These are phyloP conservation scores for Ceratobasidium sp. DNA, from an alignment of 1,284 basidiomycete species.

Conservation along the genomic window DNA sequence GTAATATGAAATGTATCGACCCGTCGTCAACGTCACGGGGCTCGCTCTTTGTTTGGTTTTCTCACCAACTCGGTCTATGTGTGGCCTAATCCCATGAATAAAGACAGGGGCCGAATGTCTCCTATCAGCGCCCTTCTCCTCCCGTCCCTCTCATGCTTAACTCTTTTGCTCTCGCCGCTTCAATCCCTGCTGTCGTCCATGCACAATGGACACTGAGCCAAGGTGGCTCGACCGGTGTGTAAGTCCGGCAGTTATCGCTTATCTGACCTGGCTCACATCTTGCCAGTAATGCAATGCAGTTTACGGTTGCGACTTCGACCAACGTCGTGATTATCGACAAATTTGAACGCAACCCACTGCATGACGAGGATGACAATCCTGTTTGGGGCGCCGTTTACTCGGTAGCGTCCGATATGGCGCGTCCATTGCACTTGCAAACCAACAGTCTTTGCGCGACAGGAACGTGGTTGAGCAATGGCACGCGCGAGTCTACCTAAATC, in stretches of 20 bases:
- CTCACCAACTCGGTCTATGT: no score
- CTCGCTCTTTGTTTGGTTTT: no score
- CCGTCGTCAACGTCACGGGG: no score
- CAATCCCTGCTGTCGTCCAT: neutral
- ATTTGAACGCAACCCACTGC: slow-evolving; percentile 82
- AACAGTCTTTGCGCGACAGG: slow-evolving; percentile 90
- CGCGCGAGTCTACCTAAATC: slow-evolving; percentile 44
- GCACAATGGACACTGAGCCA: slow-evolving; percentile 11
- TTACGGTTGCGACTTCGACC: slow-evolving; percentile 70
- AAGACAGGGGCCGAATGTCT: no score
- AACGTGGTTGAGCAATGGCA: slow-evolving; percentile 75
- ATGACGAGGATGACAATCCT: slow-evolving; percentile 52
- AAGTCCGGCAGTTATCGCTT: neutral
- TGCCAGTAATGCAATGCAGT: slow-evolving; percentile 70
- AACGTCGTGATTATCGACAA: slow-evolving; percentile 81
- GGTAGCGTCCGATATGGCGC: slow-evolving; percentile 65
- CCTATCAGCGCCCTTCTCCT: no score
- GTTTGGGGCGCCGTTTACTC: slow-evolving; percentile 81
- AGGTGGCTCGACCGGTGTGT: slow-evolving; percentile 24
- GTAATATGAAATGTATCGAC: no score
- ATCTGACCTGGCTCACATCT: neutral
- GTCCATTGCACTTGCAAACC: slow-evolving; percentile 68
- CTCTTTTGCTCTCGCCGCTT: neutral
- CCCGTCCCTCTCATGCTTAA: neutral
- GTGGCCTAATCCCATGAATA: no score